Evolutionary conservation across 768 basidiomycete species (phyloP), one percentile per base, ranked within the genome.

Genomic region (Tubosaeta brunneosetosa): DNA sequence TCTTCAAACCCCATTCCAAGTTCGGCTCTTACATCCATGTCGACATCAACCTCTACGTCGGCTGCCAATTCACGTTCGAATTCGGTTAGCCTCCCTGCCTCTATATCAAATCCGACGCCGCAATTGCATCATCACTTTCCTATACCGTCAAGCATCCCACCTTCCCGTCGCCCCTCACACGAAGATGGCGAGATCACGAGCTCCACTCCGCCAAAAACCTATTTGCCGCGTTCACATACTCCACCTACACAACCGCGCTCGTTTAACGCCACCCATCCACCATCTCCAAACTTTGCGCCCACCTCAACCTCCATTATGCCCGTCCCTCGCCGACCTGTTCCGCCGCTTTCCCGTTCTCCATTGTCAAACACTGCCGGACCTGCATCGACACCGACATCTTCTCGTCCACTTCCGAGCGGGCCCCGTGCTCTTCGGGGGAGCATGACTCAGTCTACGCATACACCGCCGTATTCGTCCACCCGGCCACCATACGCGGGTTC

Each of bases 161-260:
- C 55, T 41, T 53, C 69, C 8, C 65, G 66, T n/a, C 65, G 67
- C 9, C 61, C 66, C 0, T 73, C 77, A 6, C 77, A 76, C 26
- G 80, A 82, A 61, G 80, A 82, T 38, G 80, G 79, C 4, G 80
- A 81, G 62, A 80, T 82, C 50, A 61, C 61, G 0, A 74, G 62
- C 38, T 64, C 68, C n/a, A 68, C 68, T 8, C 68, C 67, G n/a
- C 66, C 63, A 27, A 72, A 71, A 53, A 55, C 61, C 1, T 70
- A 70, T 50, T 59, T 70, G 10, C 73, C 73, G 0, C 73, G 68
- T n/a, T 70, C 73, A 34, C 70, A 76, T 51, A 71, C 75, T 1
- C 71, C 78, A 0, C 76, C 79, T 1, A 77, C 76, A 3, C 76
- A 73, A 57, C 78, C 79, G 27, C 76, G 80, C 4, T 76, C 73